Percentiles rank a stretch among this genome's conserved stretches.
phyloP scores from a whole-genome alignment of 495 filamentous ascomycete genomes.

The Xylaria flabelliformis region DNA sequence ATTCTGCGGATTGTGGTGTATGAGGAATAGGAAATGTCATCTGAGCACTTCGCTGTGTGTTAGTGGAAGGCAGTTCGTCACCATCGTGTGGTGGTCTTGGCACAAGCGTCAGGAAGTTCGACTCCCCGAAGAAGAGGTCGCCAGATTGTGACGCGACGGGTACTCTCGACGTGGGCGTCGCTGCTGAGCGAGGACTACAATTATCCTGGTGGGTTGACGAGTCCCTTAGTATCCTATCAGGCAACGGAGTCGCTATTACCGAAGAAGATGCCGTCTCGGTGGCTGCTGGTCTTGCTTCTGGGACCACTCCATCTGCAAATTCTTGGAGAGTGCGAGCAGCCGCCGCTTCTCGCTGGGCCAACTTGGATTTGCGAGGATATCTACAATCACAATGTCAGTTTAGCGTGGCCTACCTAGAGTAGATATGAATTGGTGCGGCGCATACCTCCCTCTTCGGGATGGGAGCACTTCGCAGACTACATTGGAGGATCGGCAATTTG shows the following conservation, averaged over 20 bases:
- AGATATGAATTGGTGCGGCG: not conserved
- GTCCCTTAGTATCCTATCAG: not conserved
- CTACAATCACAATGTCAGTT: not conserved
- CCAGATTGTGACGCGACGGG: not conserved
- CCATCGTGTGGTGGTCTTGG: not conserved
- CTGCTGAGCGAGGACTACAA: not conserved
- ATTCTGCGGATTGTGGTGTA: not conserved
- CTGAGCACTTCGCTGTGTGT: not conserved
- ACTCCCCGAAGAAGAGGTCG: slow-evolving; percentile 1
- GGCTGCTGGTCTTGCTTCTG: not conserved
- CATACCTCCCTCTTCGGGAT: not conserved
- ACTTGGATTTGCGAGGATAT: not conserved
- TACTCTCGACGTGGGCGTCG: not conserved
- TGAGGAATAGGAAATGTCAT: not conserved
- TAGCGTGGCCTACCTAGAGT: not conserved
- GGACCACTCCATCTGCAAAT: not conserved
- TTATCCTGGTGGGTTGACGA: not conserved
- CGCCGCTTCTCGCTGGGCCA: not conserved
- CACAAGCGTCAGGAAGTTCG: slow-evolving; percentile 1
- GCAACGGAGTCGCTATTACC: not conserved
- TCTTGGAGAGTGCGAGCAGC: not conserved
- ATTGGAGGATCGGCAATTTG: not conserved
- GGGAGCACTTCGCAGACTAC: not conserved
- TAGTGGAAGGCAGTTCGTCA: not conserved
- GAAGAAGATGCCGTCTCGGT: not conserved